Base-by-base conservation (phyloP, 73 alveolate species). In the Diophrys sp. region DNA sequence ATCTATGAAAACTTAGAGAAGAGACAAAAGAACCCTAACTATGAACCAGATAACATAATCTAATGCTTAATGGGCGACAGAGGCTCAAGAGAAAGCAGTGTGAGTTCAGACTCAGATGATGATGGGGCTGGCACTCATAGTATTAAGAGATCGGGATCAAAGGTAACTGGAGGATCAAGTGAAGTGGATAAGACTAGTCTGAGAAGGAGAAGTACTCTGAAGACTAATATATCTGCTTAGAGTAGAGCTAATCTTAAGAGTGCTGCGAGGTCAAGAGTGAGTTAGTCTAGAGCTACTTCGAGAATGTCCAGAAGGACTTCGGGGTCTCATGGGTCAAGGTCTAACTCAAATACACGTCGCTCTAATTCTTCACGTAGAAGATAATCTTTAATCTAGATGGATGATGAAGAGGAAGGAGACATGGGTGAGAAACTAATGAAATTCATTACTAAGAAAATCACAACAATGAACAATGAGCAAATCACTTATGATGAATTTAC, bases 321-420 rank as follows among this genome's bases (percentile, higher is more conserved):
- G 5, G 62, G n/a, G 5, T 44, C 62, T 11, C 5, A 44, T 44
- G 62, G 62, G 5, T 44, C 62, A 11, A 5, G 62, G 18, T 5
- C n/a, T 11, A 44, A 44, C 18, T 44, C 62, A 11, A 11, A 44
- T 11, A 18, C 75, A 2, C 23, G 72, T 14, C 5, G 72, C 14
- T 11, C 14, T 44, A 44, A 44, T 44, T 44, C 62, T 44, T 11
- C n/a, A 5, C 62, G 62, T 44, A 44, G 62, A 44, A 44, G 62
- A 44, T 44, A 5, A 44, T 44, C 62, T 44, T 44, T 18, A 44
- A 18, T 44, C n/a, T 44, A 44, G 18, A 44, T 44, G 18, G 5
- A 44, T 11, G 72, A 23, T 68, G 75, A 68, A 68, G 34, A 68
- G 5, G 34, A 68, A 14, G 56, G 56, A n/a, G 26, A 68, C 24